Evolutionary conservation across 1,139 yeast genomes (phyloP).

Genomic region (Wickerhamomyces sp.): DNA sequence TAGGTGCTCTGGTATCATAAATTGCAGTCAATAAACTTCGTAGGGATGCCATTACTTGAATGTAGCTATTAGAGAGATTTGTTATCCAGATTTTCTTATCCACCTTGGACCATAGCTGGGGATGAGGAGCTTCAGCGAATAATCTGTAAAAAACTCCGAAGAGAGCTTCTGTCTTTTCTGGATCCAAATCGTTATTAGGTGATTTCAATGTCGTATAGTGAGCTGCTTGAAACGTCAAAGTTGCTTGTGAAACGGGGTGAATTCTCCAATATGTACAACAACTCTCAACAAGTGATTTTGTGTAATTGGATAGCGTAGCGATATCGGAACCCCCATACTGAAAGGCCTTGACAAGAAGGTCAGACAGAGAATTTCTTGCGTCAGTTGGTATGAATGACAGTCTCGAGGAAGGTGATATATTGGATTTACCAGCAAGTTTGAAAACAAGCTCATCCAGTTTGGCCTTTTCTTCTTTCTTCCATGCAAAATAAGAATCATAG

Average conservation of each 20-base stretch:
- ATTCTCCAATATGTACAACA: conserved; percentile 62
- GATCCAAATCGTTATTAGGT: conserved; percentile 26
- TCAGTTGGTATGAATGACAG: conserved; percentile 41
- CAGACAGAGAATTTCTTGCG: conserved; percentile 31
- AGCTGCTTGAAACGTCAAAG: conserved; percentile 49
- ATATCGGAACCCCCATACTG: conserved; percentile 23
- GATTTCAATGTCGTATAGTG: conserved; percentile 37
- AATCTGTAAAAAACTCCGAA: conserved; percentile 23
- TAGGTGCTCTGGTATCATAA: conserved; percentile 51
- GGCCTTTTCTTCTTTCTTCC: conserved; percentile 46
- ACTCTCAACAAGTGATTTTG: conserved; percentile 38
- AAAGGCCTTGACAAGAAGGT: conserved; percentile 30
- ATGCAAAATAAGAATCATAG: conserved; percentile 37
- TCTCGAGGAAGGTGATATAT: conserved; percentile 29
- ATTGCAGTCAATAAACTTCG: conserved; percentile 41
- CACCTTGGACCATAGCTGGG: conserved; percentile 42
- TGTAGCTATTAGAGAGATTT: conserved; percentile 44
- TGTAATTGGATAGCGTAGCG: conserved; percentile 29
- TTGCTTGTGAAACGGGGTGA: conserved; percentile 46
- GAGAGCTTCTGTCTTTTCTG: conserved; percentile 22
- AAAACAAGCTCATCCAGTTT: conserved; percentile 35
- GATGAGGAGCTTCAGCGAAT: conserved; percentile 35
- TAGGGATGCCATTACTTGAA: conserved; percentile 43
- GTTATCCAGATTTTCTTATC: conserved; percentile 52
- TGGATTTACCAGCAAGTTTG: conserved; percentile 30